Evolutionary conservation across 768 basidiomycete species (phyloP).

Genomic region (Clathrus columnatus): DNA sequence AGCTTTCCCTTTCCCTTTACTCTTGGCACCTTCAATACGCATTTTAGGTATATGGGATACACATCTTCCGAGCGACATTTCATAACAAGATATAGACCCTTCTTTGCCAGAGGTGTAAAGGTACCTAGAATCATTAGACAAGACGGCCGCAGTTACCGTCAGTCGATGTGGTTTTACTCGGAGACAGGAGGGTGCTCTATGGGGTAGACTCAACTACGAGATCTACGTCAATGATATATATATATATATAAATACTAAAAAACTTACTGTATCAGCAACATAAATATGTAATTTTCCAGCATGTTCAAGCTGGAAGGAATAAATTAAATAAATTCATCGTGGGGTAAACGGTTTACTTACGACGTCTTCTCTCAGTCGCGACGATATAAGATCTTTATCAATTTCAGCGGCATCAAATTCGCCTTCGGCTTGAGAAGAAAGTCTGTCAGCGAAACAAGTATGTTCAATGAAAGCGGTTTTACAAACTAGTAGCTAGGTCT

Average conservation of each 20-base stretch:
- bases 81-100: constrained; percentile 82
- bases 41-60: constrained; percentile 52
- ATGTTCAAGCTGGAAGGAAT: constrained; percentile 49
- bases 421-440: constrained; percentile 51
- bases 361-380: constrained; percentile 87
- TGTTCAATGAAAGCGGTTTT: background rate
- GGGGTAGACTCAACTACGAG: background rate
- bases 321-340: background rate
- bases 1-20: constrained; percentile 38
- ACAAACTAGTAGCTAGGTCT: constrained; percentile 38
- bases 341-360: constrained; percentile 23
- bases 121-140: constrained; percentile 59
- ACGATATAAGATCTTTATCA: constrained; percentile 85
- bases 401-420: constrained; percentile 95
- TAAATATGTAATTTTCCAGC: constrained; percentile 81
- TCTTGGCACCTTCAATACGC: constrained; percentile 34
- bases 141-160: constrained; percentile 73
- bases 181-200: constrained; percentile 32
- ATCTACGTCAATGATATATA: background rate
- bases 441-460: background rate
- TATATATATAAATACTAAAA: background rate
- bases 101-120: constrained; percentile 92
- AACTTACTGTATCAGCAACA: constrained; percentile 61
- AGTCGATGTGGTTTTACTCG: constrained; percentile 68
- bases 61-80: constrained; percentile 56